phyloP scores from a whole-genome alignment of 345 rosid species.

The Citrus cavaleriei region DNA sequence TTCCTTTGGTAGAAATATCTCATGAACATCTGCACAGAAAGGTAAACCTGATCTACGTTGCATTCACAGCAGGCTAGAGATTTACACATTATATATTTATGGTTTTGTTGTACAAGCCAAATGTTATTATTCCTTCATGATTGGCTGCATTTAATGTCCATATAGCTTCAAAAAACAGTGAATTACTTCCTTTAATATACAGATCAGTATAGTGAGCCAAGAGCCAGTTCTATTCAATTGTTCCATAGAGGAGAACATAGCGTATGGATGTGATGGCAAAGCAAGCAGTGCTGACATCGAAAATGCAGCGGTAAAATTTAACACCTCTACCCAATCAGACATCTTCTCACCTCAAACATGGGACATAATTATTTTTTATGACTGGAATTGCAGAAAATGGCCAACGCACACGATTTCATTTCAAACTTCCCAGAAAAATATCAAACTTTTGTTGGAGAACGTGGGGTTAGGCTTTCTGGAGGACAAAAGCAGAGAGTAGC shows the following conservation, averaged over 20 bases:
- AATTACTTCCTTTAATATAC: slow-evolving; percentile 11
- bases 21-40: slow-evolving; percentile 76
- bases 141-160: not conserved
- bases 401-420: slow-evolving; percentile 88
- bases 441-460: slow-evolving; percentile 78
- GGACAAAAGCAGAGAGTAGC: slow-evolving; percentile 96
- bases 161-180: not conserved
- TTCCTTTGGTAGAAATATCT: slow-evolving; percentile 75
- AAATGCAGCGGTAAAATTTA: slow-evolving; percentile 60
- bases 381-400: slow-evolving; percentile 71
- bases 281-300: slow-evolving; percentile 51
- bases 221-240: slow-evolving; percentile 84
- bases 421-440: slow-evolving; percentile 76
- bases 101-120: not conserved
- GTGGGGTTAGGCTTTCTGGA: slow-evolving; percentile 89
- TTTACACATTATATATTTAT: not conserved
- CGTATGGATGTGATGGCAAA: slow-evolving; percentile 68
- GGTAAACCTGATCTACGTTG: slow-evolving; percentile 30
- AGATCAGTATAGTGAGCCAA: slow-evolving; percentile 97
- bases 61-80: not conserved
- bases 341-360: not conserved
- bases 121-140: not conserved
- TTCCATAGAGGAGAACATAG: slow-evolving; percentile 53
- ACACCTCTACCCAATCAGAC: not conserved
- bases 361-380: not conserved